phyloP scores from a whole-genome alignment of 139 green algal species.

The Volvox reticuliferus region DNA sequence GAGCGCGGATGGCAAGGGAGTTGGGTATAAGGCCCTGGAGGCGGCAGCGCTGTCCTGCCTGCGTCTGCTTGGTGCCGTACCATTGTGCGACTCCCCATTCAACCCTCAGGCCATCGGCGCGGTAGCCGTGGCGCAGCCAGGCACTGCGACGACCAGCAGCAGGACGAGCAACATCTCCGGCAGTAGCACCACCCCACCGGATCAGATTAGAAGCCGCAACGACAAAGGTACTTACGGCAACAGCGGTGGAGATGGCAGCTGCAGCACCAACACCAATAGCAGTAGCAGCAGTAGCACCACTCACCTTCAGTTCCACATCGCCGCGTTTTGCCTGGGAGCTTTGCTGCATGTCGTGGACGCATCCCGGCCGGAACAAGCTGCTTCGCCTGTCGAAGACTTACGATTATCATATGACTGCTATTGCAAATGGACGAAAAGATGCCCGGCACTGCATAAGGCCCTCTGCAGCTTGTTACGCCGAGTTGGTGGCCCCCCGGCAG shows the following conservation, averaged over 20 bases:
- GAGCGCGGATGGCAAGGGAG: neutral
- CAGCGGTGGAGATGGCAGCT: neutral
- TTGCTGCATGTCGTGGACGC: too few species aligned
- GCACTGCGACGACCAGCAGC: neutral
- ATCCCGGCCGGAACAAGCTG: too few species aligned
- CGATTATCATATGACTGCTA: neutral
- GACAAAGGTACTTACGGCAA: neutral
- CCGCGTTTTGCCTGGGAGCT: too few species aligned
- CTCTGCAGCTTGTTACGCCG: neutral
- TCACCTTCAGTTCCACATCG: too few species aligned
- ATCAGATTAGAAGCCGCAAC: too few species aligned
- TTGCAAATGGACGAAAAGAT: slow-evolving; percentile 29
- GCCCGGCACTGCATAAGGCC: slow-evolving; percentile 15
- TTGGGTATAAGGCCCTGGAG: neutral
- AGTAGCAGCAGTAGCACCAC: neutral
- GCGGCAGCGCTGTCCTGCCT: slow-evolving; percentile 10
- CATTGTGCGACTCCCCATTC: neutral
- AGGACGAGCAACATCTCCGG: too few species aligned
- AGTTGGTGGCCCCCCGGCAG: neutral
- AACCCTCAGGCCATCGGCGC: neutral
- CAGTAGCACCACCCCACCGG: too few species aligned
- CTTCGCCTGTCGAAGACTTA: neutral
- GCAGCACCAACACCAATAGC: neutral
- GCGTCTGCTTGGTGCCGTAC: neutral
- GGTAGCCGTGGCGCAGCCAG: neutral